A percentile compares a stretch with the other conserved stretches of the same genome.
phyloP scores from a whole-genome alignment of 257 asterid genomes.

The Salvia rosmarinus region DNA sequence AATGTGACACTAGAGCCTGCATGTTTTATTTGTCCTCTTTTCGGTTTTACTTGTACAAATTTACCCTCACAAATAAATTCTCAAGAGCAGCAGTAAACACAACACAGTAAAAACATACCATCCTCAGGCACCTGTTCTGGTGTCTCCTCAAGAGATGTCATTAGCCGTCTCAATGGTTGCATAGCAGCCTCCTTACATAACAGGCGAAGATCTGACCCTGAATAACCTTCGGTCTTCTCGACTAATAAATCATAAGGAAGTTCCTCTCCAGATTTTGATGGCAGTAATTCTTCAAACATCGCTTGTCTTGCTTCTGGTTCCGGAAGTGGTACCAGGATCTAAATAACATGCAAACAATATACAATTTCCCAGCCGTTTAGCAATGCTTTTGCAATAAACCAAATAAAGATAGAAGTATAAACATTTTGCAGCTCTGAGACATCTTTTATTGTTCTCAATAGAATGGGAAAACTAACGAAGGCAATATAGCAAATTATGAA shows the following conservation, averaged over 20 bases:
- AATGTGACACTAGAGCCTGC: neutral
- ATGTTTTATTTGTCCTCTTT: neutral
- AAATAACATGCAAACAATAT: slow-evolving; percentile 30
- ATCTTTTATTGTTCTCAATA: neutral
- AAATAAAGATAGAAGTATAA: slow-evolving; percentile 2
- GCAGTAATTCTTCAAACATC: slow-evolving; percentile 85
- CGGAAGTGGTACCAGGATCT: slow-evolving; percentile 98
- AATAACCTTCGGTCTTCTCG: slow-evolving; percentile 72
- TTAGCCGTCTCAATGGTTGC: slow-evolving; percentile 90
- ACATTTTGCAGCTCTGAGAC: neutral
- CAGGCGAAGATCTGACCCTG: slow-evolving; percentile 93
- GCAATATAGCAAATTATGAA: neutral
- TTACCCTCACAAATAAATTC: neutral
- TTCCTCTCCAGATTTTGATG: slow-evolving; percentile 48
- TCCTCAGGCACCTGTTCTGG: slow-evolving; percentile 73
- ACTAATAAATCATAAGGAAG: slow-evolving; percentile 85
- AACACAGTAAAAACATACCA: slow-evolving; percentile 51
- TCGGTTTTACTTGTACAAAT: neutral
- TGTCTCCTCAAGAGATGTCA: slow-evolving; percentile 73
- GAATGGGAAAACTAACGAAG: neutral
- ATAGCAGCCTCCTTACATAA: slow-evolving; percentile 98
- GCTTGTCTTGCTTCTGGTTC: slow-evolving; percentile 91
- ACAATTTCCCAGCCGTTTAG: slow-evolving; percentile 17
- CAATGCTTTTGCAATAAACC: slow-evolving; percentile 11
- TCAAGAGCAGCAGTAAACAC: slow-evolving; percentile 3